These are phyloP conservation scores for Ascochyta lentis DNA, from an alignment of 2,329 filamentous ascomycete species.

Conservation along the genomic window DNA sequence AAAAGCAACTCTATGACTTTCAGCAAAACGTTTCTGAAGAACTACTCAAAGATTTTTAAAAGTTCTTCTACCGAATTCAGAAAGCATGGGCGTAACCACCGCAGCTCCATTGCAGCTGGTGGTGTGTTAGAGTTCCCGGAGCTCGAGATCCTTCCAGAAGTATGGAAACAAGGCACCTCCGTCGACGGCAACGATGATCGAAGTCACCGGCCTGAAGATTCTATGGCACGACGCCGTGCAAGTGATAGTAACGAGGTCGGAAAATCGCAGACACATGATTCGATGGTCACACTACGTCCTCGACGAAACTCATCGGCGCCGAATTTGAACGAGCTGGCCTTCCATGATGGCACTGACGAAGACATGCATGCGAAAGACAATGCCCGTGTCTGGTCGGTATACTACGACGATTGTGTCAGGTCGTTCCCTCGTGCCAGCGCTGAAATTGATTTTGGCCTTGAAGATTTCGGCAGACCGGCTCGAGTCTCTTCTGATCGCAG, in stretches of 20 bases:
- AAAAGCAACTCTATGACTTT: constrained; percentile 59
- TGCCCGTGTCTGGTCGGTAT: constrained; percentile 44
- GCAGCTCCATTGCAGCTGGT: constrained; percentile 51
- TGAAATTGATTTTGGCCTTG: constrained; percentile 19
- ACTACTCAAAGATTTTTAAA: constrained; percentile 54
- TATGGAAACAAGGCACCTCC: constrained; percentile 32
- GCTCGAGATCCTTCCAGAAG: constrained; percentile 54
- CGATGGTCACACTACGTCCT: constrained; percentile 35
- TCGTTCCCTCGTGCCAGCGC: constrained; percentile 34
- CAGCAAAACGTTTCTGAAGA: constrained; percentile 50
- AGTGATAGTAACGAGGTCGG: constrained; percentile 17
- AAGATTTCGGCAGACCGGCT: constrained; percentile 24
- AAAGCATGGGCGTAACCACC: constrained; percentile 52
- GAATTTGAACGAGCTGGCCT: constrained; percentile 19
- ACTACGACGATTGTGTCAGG: constrained; percentile 45
- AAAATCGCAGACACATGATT: constrained; percentile 26
- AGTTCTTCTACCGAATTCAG: constrained; percentile 49
- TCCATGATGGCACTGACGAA: constrained; percentile 22
- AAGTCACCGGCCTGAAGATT: neutral
- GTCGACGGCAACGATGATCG: constrained; percentile 11
- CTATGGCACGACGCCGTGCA: neutral
- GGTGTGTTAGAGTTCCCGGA: constrained; percentile 56
- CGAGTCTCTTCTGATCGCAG: constrained; percentile 31
- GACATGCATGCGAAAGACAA: constrained; percentile 22
- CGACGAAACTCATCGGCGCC: constrained; percentile 33